Conservation (phyloP, 257 asterid species). For the Datura wrightii region DNA sequence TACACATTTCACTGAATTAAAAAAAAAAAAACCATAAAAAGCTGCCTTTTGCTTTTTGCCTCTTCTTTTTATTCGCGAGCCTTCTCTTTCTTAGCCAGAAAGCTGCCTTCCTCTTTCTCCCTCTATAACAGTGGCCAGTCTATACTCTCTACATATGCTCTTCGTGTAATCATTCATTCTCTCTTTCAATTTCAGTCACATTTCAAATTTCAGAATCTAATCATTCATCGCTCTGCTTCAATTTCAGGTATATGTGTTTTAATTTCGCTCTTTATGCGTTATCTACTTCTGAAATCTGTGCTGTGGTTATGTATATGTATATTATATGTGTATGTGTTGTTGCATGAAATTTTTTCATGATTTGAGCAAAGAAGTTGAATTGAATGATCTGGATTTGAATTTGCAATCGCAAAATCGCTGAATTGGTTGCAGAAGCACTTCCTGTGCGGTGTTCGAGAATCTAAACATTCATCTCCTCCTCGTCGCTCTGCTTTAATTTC, state of each 20-base stretch:
- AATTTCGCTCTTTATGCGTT: neutral
- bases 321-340: neutral
- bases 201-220: constrained; percentile 11
- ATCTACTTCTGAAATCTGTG: neutral
- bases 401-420: neutral
- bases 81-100: constrained; percentile 12
- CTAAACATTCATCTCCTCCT: neutral
- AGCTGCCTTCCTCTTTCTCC: constrained; percentile 22
- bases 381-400: neutral
- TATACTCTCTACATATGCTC: neutral
- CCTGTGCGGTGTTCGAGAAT: neutral
- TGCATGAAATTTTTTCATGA: neutral
- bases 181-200: constrained; percentile 27
- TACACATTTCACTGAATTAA: constrained; percentile 22
- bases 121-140: neutral
- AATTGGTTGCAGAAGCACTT: neutral
- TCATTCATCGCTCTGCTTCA: neutral
- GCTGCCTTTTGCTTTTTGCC: constrained; percentile 22
- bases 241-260: neutral
- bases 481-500: constrained; percentile 13
- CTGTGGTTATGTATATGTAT: neutral
- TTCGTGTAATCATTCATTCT: neutral
- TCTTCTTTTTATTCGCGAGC: constrained; percentile 23
- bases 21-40: neutral
- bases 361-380: neutral